Evolutionary conservation across 208 protist species (phyloP).

Genomic region (Crithidia bombi): DNA sequence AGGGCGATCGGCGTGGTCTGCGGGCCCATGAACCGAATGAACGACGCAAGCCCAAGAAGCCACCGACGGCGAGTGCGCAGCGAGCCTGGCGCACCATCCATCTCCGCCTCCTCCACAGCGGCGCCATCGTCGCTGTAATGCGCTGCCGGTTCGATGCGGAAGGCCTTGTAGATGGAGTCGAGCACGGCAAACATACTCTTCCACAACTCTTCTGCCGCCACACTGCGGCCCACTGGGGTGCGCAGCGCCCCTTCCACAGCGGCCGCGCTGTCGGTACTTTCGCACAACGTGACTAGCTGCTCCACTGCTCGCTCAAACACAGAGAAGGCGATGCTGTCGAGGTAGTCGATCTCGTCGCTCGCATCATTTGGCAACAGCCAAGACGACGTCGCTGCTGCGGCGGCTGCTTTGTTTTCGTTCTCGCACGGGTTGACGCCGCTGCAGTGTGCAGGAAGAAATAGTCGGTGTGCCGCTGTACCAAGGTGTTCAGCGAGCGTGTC

Average conservation of each 20-base stretch:
- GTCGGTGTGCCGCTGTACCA: neutral
- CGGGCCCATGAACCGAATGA: constrained; percentile 71
- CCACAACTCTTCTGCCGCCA: constrained; percentile 37
- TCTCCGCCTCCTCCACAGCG: neutral
- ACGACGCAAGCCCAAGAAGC: constrained; percentile 66
- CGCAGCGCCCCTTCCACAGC: constrained; percentile 30
- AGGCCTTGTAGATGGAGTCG: constrained; percentile 42
- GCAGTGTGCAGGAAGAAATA: neutral
- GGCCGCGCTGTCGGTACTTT: constrained; percentile 27
- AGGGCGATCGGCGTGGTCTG: constrained; percentile 75
- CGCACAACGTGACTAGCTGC: constrained; percentile 48
- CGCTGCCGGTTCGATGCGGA: constrained; percentile 34
- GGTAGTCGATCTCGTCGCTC: constrained; percentile 11
- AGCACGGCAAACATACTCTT: constrained; percentile 45
- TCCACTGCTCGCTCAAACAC: constrained; percentile 49
- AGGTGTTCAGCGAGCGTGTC: neutral
- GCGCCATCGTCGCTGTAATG: constrained; percentile 18
- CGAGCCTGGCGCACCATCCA: constrained; percentile 24
- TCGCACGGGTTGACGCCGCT: neutral
- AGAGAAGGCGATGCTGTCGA: constrained; percentile 39
- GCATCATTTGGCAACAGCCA: neutral
- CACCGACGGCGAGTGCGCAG: constrained; percentile 54
- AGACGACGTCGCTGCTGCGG: neutral
- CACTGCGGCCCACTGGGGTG: constrained; percentile 22
- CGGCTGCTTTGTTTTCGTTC: neutral